Percentiles rank a stretch among this genome's conserved stretches.
Evolutionary conservation across 352 stramenopile species (phyloP).

Genomic region (Globisporangium canariense): DNA sequence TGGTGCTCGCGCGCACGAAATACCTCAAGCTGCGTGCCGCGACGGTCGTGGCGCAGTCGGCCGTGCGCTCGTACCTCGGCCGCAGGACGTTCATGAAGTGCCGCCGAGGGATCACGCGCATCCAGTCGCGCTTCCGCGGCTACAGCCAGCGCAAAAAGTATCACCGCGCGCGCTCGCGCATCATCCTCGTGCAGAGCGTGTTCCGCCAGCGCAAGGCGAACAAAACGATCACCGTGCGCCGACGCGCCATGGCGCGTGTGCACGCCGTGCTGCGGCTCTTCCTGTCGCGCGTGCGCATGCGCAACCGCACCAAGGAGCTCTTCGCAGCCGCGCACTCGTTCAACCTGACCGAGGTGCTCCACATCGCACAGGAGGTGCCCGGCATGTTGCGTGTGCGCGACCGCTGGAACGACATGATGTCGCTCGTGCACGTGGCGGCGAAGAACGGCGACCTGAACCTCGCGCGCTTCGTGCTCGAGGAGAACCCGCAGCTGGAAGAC

Average conservation of each 20-base stretch:
- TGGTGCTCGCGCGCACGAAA: constrained; percentile 50
- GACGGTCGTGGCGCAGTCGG: constrained; percentile 60
- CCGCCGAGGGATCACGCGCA: constrained; percentile 54
- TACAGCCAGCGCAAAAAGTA: constrained; percentile 68
- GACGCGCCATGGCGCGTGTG: constrained; percentile 67
- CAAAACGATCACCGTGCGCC: constrained; percentile 41
- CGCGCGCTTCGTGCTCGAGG: constrained; percentile 77
- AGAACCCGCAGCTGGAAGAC: constrained; percentile 80
- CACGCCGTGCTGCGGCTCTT: constrained; percentile 72
- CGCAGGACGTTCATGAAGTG: constrained; percentile 59
- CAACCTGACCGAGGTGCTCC: constrained; percentile 77
- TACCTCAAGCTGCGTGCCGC: constrained; percentile 54
- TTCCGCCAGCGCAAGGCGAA: constrained; percentile 61
- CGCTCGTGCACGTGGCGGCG: constrained; percentile 84
- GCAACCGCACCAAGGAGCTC: constrained; percentile 72
- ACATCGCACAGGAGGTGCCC: constrained; percentile 76
- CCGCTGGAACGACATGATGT: constrained; percentile 78
- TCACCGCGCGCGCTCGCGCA: constrained; percentile 27
- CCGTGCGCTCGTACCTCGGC: constrained; percentile 69
- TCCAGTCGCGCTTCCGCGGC: constrained; percentile 67
- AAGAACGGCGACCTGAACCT: constrained; percentile 86
- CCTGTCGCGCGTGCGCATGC: constrained; percentile 78
- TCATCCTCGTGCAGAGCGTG: constrained; percentile 77
- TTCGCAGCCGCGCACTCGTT: constrained; percentile 76
- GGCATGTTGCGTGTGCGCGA: constrained; percentile 81